phyloP scores from a whole-genome alignment of 192 early-diverging fungal genomes.

The Mortierella antarctica region DNA sequence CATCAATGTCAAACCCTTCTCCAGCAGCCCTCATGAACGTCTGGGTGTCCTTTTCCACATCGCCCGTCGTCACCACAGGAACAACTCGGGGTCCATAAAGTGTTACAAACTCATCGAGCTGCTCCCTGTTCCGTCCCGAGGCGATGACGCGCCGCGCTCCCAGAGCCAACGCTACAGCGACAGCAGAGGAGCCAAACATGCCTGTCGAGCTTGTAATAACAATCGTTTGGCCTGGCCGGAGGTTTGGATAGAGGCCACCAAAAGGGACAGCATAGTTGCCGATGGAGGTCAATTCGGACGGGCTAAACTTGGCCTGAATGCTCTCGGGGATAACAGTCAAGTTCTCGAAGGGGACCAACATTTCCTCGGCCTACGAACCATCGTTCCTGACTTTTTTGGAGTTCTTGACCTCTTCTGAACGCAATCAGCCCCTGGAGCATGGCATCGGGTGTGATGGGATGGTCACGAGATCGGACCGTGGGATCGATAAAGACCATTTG shows the following conservation, averaged over 20 bases:
- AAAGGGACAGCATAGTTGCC: conserved; percentile 27
- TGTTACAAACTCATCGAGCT: conserved; percentile 20
- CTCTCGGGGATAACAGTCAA: conserved; percentile 28
- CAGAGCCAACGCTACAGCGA: conserved; percentile 35
- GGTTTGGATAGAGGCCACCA: conserved; percentile 33
- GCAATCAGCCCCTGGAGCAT: conserved; percentile 45
- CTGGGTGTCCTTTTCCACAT: conserved; percentile 29
- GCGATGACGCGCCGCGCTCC: conserved; percentile 47
- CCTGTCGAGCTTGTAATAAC: conserved; percentile 42
- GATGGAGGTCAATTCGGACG: conserved; percentile 10
- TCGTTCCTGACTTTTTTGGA: conserved; percentile 35
- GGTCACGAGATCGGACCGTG: conserved; percentile 45
- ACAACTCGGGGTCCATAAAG: conserved; percentile 29
- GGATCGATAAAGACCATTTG: conserved; percentile 51
- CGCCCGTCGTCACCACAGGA: conserved; percentile 20
- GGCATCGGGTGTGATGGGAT: conserved; percentile 22
- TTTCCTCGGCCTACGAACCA: conserved; percentile 43
- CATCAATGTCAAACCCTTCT: conserved; percentile 34
- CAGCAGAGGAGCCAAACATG: conserved; percentile 30
- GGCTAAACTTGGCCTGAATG: conserved; percentile 7
- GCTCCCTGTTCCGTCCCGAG: conserved; percentile 16
- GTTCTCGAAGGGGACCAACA: conserved; percentile 43
- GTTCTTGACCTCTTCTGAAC: conserved; percentile 5
- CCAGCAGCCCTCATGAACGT: conserved; percentile 28
- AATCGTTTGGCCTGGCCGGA: conserved; percentile 44